Conservation (phyloP, 2,329 filamentous ascomycete genomes). For the Mariannaea elegans region DNA sequence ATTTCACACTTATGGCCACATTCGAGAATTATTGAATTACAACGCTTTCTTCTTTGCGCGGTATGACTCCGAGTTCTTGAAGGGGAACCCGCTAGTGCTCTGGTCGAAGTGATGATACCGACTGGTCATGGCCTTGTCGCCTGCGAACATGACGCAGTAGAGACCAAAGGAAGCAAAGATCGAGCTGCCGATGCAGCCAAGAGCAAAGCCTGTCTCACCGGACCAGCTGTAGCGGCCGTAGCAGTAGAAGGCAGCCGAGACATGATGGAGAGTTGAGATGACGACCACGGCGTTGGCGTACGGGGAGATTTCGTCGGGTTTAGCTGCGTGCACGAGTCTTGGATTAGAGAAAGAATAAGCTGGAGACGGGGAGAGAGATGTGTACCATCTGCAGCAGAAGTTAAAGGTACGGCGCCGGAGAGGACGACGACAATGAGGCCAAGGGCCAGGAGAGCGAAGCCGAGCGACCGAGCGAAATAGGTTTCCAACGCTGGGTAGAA, state of each 20-base stretch:
- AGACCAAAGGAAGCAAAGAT: conserved; percentile 65
- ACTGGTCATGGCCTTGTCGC: conserved; percentile 49
- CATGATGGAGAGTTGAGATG: conserved; percentile 74
- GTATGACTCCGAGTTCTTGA: conserved; percentile 50
- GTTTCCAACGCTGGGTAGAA: conserved; percentile 63
- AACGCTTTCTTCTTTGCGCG: conserved; percentile 50
- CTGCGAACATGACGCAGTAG: conserved; percentile 49
- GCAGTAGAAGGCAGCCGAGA: conserved; percentile 68
- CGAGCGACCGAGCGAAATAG: conserved; percentile 78
- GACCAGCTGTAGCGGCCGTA: conserved; percentile 72
- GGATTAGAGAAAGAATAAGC: neutral
- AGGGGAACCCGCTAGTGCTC: conserved; percentile 51
- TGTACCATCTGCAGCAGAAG: conserved; percentile 55
- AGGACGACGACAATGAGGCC: conserved; percentile 72
- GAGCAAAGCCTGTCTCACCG: conserved; percentile 65
- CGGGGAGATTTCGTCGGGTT: conserved; percentile 56
- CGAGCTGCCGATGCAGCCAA: conserved; percentile 67
- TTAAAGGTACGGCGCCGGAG: conserved; percentile 75
- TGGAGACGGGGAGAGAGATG: too few relatives aligned
- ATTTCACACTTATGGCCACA: neutral
- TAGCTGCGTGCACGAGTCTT: conserved; percentile 23
- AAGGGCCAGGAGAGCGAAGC: conserved; percentile 72
- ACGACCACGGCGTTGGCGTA: conserved; percentile 73
- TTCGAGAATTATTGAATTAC: conserved; percentile 18
- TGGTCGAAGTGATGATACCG: conserved; percentile 49